Conservation (phyloP, 495 filamentous ascomycete species). For the Penicillium cinerascens region DNA sequence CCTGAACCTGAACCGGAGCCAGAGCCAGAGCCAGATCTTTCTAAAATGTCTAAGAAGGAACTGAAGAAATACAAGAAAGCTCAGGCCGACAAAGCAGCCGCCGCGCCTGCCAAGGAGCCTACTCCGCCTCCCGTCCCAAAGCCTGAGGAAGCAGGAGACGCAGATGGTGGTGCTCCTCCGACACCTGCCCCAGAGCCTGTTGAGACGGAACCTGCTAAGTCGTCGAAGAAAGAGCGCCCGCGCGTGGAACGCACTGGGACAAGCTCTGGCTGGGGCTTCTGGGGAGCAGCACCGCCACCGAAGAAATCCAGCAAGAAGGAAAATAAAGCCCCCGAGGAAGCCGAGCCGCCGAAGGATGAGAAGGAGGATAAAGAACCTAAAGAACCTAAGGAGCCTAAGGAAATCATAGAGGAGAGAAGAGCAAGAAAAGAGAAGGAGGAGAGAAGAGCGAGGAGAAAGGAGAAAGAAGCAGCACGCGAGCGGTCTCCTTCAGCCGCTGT, state of each 20-base stretch:
- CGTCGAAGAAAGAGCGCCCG: conserved; percentile 57
- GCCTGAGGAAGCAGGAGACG: background rate
- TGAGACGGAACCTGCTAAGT: conserved; percentile 34
- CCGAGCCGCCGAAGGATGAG: conserved; percentile 25
- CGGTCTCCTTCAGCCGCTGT: conserved; percentile 30
- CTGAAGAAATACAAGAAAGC: conserved; percentile 35
- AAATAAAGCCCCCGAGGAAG: conserved; percentile 29
- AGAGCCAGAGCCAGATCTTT: conserved; percentile 20
- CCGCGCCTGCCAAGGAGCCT: conserved; percentile 54
- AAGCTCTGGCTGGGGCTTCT: conserved; percentile 56
- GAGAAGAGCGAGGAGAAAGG: conserved; percentile 4
- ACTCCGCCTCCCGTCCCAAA: conserved; percentile 42
- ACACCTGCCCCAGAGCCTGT: conserved; percentile 53
- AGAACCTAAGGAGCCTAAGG: conserved; percentile 14
- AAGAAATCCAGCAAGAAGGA: conserved; percentile 48
- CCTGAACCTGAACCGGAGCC: conserved; percentile 24
- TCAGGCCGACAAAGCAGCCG: conserved; percentile 12
- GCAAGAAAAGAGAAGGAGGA: conserved; percentile 28
- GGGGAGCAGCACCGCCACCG: conserved; percentile 49
- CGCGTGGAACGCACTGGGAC: conserved; percentile 49
- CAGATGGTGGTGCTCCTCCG: conserved; percentile 36
- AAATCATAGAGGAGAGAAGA: conserved; percentile 27
- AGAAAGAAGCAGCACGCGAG: conserved; percentile 15
- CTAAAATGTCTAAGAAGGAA: conserved; percentile 29
- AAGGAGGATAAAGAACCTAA: conserved; percentile 15